Conservation (phyloP, 805 yeast genomes). For the Yueomyces sinensis region DNA sequence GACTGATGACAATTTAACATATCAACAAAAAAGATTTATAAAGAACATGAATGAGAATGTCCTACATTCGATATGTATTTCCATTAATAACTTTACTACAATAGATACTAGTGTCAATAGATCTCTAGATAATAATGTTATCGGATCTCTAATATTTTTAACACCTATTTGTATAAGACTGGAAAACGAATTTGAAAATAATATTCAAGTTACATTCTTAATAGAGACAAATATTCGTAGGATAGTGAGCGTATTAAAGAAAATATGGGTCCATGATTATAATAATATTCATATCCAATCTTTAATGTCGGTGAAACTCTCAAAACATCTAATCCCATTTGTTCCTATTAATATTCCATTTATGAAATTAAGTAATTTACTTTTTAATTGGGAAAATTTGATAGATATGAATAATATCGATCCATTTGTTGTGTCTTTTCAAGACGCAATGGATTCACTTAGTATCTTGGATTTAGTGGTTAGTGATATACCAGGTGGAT, state of each 20-base stretch:
- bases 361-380: slow-evolving; percentile 5
- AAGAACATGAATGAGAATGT: slow-evolving; percentile 9
- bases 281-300: slow-evolving; percentile 17
- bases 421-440: slow-evolving; percentile 4
- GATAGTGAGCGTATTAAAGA: slow-evolving; percentile 14
- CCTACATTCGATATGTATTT: slow-evolving; percentile 12
- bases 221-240: slow-evolving; percentile 17
- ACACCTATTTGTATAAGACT: slow-evolving; percentile 16
- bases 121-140: too few relatives aligned
- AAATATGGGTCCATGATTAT: slow-evolving; percentile 17
- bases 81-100: slow-evolving; percentile 15
- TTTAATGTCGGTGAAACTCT: slow-evolving; percentile 9
- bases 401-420: slow-evolving; percentile 8
- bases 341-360: slow-evolving; percentile 6
- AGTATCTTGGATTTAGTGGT: slow-evolving; percentile 14
- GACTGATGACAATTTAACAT: slow-evolving; percentile 1
- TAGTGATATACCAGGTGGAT: slow-evolving; percentile 11
- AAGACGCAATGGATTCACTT: slow-evolving; percentile 10
- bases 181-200: slow-evolving; percentile 8
- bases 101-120: slow-evolving; percentile 8
- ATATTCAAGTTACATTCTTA: slow-evolving; percentile 11
- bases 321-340: slow-evolving; percentile 5
- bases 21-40: slow-evolving; percentile 5
- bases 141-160: slow-evolving; percentile 10
- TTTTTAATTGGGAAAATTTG: slow-evolving; percentile 14